Evolutionary conservation across 2,329 filamentous ascomycete genomes (phyloP).

Genomic region (Ceratocystis alfenasii): DNA sequence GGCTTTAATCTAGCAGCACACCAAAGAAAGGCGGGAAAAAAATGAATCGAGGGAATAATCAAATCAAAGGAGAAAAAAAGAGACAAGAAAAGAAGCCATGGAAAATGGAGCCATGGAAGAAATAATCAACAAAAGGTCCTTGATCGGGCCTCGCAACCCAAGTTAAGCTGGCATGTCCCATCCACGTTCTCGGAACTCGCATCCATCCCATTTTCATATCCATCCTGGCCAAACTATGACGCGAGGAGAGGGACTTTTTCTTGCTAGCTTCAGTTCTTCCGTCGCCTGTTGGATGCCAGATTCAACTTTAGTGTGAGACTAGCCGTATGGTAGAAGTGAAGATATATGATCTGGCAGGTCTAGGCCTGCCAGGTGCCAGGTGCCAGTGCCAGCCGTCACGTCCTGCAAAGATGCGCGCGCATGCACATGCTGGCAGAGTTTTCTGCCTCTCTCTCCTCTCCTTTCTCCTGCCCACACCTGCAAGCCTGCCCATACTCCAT

Average conservation of each 20-base stretch:
- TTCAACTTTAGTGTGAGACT: neutral
- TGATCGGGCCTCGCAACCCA: neutral
- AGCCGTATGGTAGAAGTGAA: too few relatives aligned
- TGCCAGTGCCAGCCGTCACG: neutral
- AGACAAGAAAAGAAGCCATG: slow-evolving; percentile 10
- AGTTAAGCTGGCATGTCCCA: neutral
- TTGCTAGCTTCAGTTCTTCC: neutral
- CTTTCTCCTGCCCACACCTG: neutral
- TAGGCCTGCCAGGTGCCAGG: neutral
- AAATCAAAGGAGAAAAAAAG: slow-evolving; percentile 2
- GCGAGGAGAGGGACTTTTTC: neutral
- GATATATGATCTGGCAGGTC: too few relatives aligned
- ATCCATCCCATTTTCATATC: neutral
- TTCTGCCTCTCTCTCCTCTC: neutral
- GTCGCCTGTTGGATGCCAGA: neutral
- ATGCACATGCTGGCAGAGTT: neutral
- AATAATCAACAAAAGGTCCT: slow-evolving; percentile 11
- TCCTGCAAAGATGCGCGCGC: neutral
- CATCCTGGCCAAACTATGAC: neutral
- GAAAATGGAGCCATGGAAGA: slow-evolving; percentile 8
- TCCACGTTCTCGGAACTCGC: slow-evolving; percentile 5
- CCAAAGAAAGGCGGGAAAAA: neutral
- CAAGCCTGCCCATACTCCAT: neutral
- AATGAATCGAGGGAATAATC: neutral
- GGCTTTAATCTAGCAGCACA: neutral